phyloP scores from a whole-genome alignment of 352 stramenopile genomes.

The Phytophthora pluvialis region DNA sequence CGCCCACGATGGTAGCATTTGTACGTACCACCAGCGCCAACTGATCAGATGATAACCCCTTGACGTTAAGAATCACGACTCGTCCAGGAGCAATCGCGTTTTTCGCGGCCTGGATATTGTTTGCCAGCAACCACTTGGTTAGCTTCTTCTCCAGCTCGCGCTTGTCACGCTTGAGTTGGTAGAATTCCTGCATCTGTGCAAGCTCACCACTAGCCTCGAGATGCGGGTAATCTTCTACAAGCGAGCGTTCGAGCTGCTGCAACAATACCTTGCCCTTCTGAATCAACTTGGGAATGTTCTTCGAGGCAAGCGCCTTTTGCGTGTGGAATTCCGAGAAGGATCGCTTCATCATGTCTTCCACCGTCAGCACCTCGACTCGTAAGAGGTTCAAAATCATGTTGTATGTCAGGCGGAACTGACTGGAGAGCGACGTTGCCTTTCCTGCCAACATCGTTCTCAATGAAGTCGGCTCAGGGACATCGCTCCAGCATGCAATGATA shows the following conservation, averaged over 20 bases:
- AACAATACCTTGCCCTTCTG: constrained; percentile 64
- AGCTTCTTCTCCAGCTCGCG: constrained; percentile 72
- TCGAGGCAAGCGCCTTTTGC: constrained; percentile 85
- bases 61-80: constrained; percentile 68
- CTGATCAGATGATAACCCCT: constrained; percentile 64
- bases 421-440: constrained; percentile 94
- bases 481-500: constrained; percentile 97
- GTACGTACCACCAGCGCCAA: constrained; percentile 72
- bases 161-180: constrained; percentile 76
- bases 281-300: constrained; percentile 81
- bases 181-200: constrained; percentile 66
- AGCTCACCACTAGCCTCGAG: constrained; percentile 66
- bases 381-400: constrained; percentile 98
- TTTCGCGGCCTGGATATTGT: constrained; percentile 67
- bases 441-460: constrained; percentile 96
- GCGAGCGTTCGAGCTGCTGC: constrained; percentile 51
- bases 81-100: constrained; percentile 68
- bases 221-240: constrained; percentile 70
- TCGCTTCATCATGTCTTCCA: constrained; percentile 98
- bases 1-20: constrained; percentile 32
- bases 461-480: constrained; percentile 96
- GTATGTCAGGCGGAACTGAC: constrained; percentile 98
- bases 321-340: constrained; percentile 97
- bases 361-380: constrained; percentile 87
- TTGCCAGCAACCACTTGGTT: constrained; percentile 75